Base-by-base conservation (phyloP, 202 grass and related monocot species). In the Zizania palustris region DNA sequence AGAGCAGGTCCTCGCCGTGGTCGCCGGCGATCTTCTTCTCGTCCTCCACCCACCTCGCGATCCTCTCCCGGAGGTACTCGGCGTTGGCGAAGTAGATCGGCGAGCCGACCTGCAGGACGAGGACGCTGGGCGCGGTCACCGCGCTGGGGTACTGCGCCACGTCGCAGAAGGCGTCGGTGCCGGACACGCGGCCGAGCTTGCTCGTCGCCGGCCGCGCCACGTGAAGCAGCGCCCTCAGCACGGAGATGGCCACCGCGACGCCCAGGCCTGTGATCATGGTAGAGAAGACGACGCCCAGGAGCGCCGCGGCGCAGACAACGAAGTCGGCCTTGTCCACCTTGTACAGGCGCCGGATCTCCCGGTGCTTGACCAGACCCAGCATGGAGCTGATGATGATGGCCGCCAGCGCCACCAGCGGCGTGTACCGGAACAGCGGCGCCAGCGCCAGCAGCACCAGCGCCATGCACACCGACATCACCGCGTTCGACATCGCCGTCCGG, bases 251-350 rank as follows among this genome's bases (percentile, higher is more conserved):
- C 50, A 86, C 83, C 1, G 83, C 73, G 8, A 48, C n/a, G 7
- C 49, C 19, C 18, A 86, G 83, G 11, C 83, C 83, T 12, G 40
- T 67, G 35, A 72, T 58, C 76, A 86, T 74, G 41, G 34, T 69
- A 63, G 45, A 75, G 16, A 86, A 70, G 5, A 81, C 28, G 22
- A 86, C 77, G 5, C 84, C 84, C 5, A 81, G 14, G 55, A 76
- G 75, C 9, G 77, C 67, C 28, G 62, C 39, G 76, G 80, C 80
- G 77, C 84, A 81, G 54, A 75, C 75, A 54, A 9, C 33, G 19
- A 86, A 86, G 53, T 86, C 84, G 6, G 59, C 60, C 71, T 86
- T 86, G n/a, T 86, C 84, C 3, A 86, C 84, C 16, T 28, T 44
- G 60, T 80, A 58, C 39, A 86, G 60, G 69, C 45, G 63, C 3